Evolutionary conservation across 1,284 basidiomycete species (phyloP), one percentile per base, ranked within the genome.

Genomic region (Trametes sp.): DNA sequence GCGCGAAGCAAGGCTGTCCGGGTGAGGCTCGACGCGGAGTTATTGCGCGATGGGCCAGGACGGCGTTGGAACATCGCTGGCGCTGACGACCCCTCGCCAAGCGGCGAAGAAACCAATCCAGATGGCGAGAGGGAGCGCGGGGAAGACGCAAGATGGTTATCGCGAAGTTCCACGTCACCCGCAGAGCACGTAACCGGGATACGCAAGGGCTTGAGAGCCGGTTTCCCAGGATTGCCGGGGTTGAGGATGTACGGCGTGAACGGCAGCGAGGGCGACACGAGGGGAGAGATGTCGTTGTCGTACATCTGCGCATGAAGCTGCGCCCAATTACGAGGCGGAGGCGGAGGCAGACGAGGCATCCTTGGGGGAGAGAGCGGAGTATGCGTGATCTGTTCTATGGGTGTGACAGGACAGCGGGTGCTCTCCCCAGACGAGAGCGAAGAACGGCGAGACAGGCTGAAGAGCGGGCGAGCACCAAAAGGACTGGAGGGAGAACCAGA

Each of bases 301-400:
- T 49, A 62, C 4, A 61, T 57, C 50, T 61, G 58, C 3, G 57
- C 54, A 24, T 65, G 62, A 6, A 62, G 28, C 16, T 54, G 41
- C 1, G 61, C 56, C 66, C 63, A 68, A 2, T 59, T 62, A n/a
- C 63, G 63, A 19, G 66, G 61, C 0, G 64, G 54, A 23, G 57
- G 63, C 14, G 68, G 71, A 54, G 54, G 54, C 10, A 66, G 29
- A 16, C 71, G 68, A 14, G 64, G 64, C 4, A 64, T 46, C 45
- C 58, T 66, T 1, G 75, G 76, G 26, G 76, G 74, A 8, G 64
- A 63, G 4, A 69, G 62, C 19, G 72, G 73, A 1, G 72, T 73
- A 38, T 70, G 68, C 14, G 70, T 57, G 28, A 75, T 71, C 55
- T 76, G 76, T n/a, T 75, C 74, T 2, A 73, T 45, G 19, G 76